These are phyloP conservation scores for Talaromyces sp. DNA, from an alignment of 2,329 filamentous ascomycete genomes.

Conservation along the genomic window DNA sequence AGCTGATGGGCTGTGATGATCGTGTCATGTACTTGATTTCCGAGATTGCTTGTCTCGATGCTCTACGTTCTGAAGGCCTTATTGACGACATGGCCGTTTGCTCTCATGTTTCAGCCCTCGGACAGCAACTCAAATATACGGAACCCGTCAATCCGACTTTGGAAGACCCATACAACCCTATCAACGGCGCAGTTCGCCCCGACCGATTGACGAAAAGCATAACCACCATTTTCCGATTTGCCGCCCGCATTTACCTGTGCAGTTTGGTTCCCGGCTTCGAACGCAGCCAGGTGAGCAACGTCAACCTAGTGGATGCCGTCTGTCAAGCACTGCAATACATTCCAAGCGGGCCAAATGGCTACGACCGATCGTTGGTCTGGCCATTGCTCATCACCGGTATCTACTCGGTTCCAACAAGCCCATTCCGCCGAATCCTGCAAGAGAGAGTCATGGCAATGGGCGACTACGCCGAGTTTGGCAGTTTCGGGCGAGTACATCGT, in stretches of 20 bases:
- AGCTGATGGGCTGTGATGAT: slow-evolving; percentile 97
- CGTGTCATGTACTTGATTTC: slow-evolving; percentile 96
- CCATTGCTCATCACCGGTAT: slow-evolving; percentile 83
- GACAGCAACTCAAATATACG: slow-evolving; percentile 76
- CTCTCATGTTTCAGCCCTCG: slow-evolving; percentile 82
- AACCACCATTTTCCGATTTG: slow-evolving; percentile 82
- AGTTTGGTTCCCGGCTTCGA: slow-evolving; percentile 85
- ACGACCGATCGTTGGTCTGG: slow-evolving; percentile 88
- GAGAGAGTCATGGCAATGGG: slow-evolving; percentile 70
- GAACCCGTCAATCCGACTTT: slow-evolving; percentile 61
- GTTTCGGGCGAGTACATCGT: slow-evolving; percentile 74
- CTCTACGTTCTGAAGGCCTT: slow-evolving; percentile 74
- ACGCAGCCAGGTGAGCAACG: slow-evolving; percentile 65
- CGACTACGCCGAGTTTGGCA: slow-evolving; percentile 71
- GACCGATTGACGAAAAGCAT: slow-evolving; percentile 84
- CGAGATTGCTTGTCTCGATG: slow-evolving; percentile 92
- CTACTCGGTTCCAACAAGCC: slow-evolving; percentile 64
- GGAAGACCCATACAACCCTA: slow-evolving; percentile 48
- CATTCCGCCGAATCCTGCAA: slow-evolving; percentile 71
- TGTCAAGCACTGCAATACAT: slow-evolving; percentile 72
- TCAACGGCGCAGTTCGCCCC: slow-evolving; percentile 68
- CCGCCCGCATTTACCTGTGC: slow-evolving; percentile 94
- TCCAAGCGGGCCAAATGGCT: slow-evolving; percentile 72
- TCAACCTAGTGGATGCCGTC: slow-evolving; percentile 72
- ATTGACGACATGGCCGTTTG: slow-evolving; percentile 76